Base-by-base conservation (phyloP, 2,329 filamentous ascomycete genomes). In the Neopestalotiopsis sp. region DNA sequence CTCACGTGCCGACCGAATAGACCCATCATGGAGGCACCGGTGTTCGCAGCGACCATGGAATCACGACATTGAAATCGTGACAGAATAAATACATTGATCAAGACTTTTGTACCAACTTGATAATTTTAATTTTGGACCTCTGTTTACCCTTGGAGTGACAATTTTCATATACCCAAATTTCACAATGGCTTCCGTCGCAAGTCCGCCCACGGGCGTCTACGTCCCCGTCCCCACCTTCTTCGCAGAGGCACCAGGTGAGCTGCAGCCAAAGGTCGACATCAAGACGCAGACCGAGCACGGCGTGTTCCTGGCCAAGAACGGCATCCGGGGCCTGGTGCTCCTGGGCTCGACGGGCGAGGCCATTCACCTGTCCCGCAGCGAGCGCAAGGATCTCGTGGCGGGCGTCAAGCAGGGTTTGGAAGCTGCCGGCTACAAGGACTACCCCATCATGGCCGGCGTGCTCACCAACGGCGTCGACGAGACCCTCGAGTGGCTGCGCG, bases 211-310 rank as follows among this genome's bases (percentile, higher is more conserved):
- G 59, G 88, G 88, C 71, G 85, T 89, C 73, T 89, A 87, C 74
- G 87, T 89, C 69, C 87, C 87, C 58, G 84, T 90, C 58, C 89
- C 89, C 5, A 91, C 90, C 64, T 91, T 92, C 82, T 91, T 90
- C 82, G 84, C 79, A 73, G 82, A 75, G 62, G 76, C 83, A 38
- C 76, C 81, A 69, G 79, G 83, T 61, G 73, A 82, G 6, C 76
- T 84, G 61, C 83, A 86, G 61, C 80, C 87, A 32, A 81, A 85
- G 6, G 80, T 91, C 65, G 89, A 92, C 73, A 79, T 89, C 69
- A 81, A 85, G 61, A 85, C 88, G 0, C 90, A 92, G 74, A 81
- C 83, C 30, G 81, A 83, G 34, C 89, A 91, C 81, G 84, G 84
- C 10, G 75, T 91, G 6, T 89, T 88, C 75, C 86, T 91, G 49